A percentile compares a stretch with the other conserved stretches of the same genome.
These are phyloP conservation scores for Petunia axillaris DNA, from an alignment of 257 asterid genomes.

Conservation along the genomic window DNA sequence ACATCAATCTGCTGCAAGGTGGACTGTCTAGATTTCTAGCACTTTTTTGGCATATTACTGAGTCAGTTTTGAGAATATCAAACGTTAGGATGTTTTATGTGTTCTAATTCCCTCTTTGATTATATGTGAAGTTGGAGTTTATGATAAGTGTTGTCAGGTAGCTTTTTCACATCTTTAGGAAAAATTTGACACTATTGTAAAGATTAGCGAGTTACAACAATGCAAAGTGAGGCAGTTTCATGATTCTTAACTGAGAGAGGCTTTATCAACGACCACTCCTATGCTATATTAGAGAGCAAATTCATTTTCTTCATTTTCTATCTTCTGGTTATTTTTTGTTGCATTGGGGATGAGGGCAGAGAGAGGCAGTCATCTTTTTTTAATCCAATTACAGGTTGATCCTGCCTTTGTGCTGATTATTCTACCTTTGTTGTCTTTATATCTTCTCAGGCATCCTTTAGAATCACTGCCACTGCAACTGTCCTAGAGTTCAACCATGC, in stretches of 20 bases:
- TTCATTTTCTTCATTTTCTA: not conserved
- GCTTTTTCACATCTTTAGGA: not conserved
- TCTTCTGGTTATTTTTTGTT: not conserved
- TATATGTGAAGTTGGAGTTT: not conserved
- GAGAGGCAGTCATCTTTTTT: not conserved
- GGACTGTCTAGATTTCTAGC: too few relatives aligned
- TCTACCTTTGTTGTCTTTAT: conserved; percentile 10
- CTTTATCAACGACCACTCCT: not conserved
- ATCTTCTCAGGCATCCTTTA: conserved; percentile 70
- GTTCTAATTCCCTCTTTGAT: not conserved
- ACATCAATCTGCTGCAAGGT: too few relatives aligned
- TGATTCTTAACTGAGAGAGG: not conserved
- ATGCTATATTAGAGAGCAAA: not conserved
- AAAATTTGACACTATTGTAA: not conserved
- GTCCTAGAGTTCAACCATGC: conserved; percentile 95
- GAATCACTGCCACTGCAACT: conserved; percentile 92
- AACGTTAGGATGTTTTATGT: not conserved
- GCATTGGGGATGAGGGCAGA: not conserved
- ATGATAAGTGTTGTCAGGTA: not conserved
- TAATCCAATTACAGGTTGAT: not conserved
- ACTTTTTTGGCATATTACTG: too few relatives aligned
- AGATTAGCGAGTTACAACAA: not conserved
- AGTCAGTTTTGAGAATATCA: too few relatives aligned
- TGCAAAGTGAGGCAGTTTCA: not conserved
- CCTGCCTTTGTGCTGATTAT: conserved; percentile 19